Conservation (phyloP, 306 rosid genomes). For the Medicago lupulina region DNA sequence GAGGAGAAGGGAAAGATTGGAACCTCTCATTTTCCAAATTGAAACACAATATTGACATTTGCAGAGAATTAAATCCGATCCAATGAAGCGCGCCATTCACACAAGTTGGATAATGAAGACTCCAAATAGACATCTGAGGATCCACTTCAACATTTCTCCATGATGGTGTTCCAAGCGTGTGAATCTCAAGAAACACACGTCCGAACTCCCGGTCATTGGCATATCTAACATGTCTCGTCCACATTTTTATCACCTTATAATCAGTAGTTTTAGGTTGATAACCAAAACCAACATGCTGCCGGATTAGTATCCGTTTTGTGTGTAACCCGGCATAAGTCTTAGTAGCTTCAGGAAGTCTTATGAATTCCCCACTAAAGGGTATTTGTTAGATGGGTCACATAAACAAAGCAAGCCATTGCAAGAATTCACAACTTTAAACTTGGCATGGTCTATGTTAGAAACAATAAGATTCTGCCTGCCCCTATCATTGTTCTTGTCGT, state of each 20-base stretch:
- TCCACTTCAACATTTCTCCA: constrained; percentile 27
- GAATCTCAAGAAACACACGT: background rate
- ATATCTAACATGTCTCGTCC: background rate
- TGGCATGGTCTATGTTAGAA: no score
- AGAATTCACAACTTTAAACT: background rate
- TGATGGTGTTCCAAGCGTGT: constrained; percentile 9
- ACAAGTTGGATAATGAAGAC: background rate
- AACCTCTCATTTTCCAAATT: constrained; percentile 29
- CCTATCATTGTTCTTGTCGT: background rate
- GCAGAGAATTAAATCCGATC: background rate
- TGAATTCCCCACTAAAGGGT: constrained; percentile 36
- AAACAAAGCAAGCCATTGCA: constrained; percentile 46
- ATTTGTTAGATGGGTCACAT: background rate
- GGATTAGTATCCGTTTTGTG: background rate
- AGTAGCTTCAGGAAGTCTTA: background rate
- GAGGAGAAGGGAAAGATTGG: constrained; percentile 21
- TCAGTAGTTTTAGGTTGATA: constrained; percentile 5
- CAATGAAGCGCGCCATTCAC: constrained; percentile 5
- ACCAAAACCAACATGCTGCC: background rate
- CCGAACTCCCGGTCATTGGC: background rate
- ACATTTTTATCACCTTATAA: background rate
- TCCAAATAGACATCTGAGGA: no score
- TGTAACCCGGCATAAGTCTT: no score
- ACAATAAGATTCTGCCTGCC: no score
- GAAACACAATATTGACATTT: constrained; percentile 11